These are phyloP conservation scores for Heliocybe sulcata DNA, from an alignment of 1,284 basidiomycete genomes.

Conservation along the genomic window DNA sequence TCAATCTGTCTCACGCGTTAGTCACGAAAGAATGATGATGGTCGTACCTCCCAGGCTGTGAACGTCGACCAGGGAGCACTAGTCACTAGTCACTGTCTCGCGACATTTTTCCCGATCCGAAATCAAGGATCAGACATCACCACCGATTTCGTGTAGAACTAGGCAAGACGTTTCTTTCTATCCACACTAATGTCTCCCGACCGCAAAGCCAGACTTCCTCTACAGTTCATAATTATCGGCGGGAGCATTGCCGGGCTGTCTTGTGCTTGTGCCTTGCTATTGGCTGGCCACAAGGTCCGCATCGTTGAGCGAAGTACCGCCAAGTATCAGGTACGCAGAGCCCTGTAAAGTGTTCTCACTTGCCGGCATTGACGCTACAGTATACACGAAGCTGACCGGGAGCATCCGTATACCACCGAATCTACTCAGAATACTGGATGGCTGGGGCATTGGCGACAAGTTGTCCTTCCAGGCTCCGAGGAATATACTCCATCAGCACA, in stretches of 20 bases:
- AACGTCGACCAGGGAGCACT: no score
- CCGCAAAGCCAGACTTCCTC: not conserved
- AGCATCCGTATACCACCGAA: slow-evolving; percentile 49
- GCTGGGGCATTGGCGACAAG: slow-evolving; percentile 43
- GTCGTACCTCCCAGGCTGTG: no score
- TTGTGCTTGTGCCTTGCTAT: slow-evolving; percentile 43
- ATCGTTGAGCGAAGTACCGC: slow-evolving; percentile 34
- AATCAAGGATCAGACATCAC: no score
- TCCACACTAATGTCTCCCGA: not conserved
- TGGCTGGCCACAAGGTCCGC: slow-evolving; percentile 46
- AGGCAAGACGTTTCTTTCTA: no score
- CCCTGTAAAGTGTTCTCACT: no score
- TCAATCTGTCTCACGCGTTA: no score
- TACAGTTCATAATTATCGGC: slow-evolving; percentile 2
- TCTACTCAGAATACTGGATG: slow-evolving; percentile 44
- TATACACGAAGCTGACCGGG: slow-evolving; percentile 16
- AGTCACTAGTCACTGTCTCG: no score
- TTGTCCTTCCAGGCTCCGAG: slow-evolving; percentile 12
- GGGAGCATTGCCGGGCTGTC: slow-evolving; percentile 37
- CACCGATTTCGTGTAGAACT: no score
- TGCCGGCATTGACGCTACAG: no score
- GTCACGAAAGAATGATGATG: no score
- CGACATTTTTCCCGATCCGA: no score
- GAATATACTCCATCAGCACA: not conserved
- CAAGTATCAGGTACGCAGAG: slow-evolving; percentile 2